phyloP scores from a whole-genome alignment of 768 basidiomycete species.

The Trametes villosa region DNA sequence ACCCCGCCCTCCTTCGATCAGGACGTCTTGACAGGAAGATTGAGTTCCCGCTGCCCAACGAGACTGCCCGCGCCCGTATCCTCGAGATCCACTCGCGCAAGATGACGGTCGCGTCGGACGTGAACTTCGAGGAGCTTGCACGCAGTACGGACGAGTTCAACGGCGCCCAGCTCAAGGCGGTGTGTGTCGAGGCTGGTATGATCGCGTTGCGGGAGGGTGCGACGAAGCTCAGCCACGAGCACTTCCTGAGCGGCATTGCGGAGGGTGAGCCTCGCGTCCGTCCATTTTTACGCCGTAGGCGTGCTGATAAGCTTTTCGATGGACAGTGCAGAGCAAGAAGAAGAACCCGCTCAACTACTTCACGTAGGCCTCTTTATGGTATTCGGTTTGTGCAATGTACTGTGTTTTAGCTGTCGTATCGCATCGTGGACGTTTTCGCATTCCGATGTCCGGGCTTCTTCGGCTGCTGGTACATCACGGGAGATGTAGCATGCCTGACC shows the following conservation, averaged over 20 bases:
- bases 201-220: conserved; percentile 95
- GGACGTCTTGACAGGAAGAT: conserved; percentile 98
- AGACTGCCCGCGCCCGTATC: conserved; percentile 94
- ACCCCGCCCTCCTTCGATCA: conserved; percentile 97
- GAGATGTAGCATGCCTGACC: background rate
- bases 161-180: conserved; percentile 95
- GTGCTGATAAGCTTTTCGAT: conserved; percentile 30
- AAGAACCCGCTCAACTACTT: conserved; percentile 98
- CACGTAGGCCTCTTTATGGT: conserved; percentile 52
- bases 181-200: conserved; percentile 99
- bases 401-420: conserved; percentile 13
- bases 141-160: conserved; percentile 99
- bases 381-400: conserved; percentile 17
- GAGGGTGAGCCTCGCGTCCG: conserved; percentile 59
- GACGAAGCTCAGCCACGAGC: conserved; percentile 86
- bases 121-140: conserved; percentile 97
- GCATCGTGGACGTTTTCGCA: conserved; percentile 14
- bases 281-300: conserved; percentile 23
- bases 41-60: conserved; percentile 96
- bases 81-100: conserved; percentile 97
- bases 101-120: conserved; percentile 85
- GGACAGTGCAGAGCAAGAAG: conserved; percentile 97
- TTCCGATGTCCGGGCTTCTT: conserved; percentile 11
- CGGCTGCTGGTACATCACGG: conserved; percentile 1
- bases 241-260: conserved; percentile 91